Base-by-base conservation (phyloP, 192 early-diverging fungal species). In the Coemansia sp. region DNA sequence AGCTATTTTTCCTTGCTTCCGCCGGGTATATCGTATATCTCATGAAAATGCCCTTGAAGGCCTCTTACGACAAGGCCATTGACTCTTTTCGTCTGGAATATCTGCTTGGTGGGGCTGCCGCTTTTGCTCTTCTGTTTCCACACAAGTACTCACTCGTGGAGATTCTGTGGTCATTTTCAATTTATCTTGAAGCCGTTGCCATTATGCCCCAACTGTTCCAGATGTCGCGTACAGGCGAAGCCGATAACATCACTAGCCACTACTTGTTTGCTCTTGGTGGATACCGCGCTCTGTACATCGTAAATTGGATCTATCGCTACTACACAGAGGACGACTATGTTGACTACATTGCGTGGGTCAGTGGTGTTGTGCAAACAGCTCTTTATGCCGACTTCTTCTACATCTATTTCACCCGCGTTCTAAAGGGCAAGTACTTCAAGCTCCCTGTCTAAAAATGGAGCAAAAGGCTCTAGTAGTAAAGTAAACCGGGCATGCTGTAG, bases 181-280 rank as follows among this genome's bases (percentile, higher is more conserved):
- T 99, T 65, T 98, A 91, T 66, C 85, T 99, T 64, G 98, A 99
- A 76, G 84, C 96, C 6, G 93, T 97, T 0, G 98, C 98, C 6
- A 99, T 99, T 75, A 79, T 99, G 61, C 98, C 98, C 36, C 98
- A 99, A 70, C 87, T 99, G 13, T 98, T 97, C 85, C 95, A 97
- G 85, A 85, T 99, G 68, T 88, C 91, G n/a, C 90, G 95, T 59
- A 98, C 96, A 3, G 95, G 96, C 36, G 96, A 98, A 78, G 96
- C 96, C 11, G 96, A 99, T 77, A 98, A 95, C n/a, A 98, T 99
- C 77, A 99, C 96, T 8, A 93, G 95, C 11, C 98, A 99, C 79
- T 99, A 99, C 77, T 80, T 99, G 48, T 99, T 99, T 87, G 94
- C 96, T 4, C 73, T 99, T 49, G 98, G 98, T 9, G 93, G 89